Evolutionary conservation across 1,284 basidiomycete genomes (phyloP).

Genomic region (Melampsora americana): DNA sequence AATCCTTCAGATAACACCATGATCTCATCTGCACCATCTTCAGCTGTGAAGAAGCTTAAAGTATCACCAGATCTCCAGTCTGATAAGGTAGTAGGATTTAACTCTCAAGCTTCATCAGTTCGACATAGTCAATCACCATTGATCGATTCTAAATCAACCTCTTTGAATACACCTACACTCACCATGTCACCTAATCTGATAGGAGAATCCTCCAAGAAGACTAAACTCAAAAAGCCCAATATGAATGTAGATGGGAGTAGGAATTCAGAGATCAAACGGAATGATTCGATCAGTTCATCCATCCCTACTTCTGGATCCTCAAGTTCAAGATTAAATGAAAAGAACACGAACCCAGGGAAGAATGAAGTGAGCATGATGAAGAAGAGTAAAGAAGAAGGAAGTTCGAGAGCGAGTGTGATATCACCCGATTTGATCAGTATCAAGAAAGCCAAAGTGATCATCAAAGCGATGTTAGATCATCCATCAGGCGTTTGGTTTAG

Average conservation of each 20-base stretch:
- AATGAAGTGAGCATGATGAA: too few relatives aligned
- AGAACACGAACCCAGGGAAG: too few relatives aligned
- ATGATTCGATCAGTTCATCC: neutral
- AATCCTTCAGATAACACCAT: neutral
- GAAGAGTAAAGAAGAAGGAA: too few relatives aligned
- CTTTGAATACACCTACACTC: neutral
- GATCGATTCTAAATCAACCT: conserved; percentile 4
- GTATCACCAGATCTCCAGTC: neutral
- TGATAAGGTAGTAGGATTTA: neutral
- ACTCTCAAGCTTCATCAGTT: neutral
- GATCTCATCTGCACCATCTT: neutral
- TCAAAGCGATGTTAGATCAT: conserved; percentile 66
- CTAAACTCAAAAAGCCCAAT: conserved; percentile 31
- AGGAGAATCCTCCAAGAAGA: conserved; percentile 6
- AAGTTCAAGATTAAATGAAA: neutral
- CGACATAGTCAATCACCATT: neutral
- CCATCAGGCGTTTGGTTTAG: conserved; percentile 74
- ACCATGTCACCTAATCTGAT: neutral
- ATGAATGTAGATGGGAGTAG: neutral
- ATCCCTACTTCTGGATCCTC: neutral
- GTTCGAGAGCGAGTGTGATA: too few relatives aligned
- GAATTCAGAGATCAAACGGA: too few relatives aligned
- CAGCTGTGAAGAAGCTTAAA: conserved; percentile 11
- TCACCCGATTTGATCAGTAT: too few relatives aligned
- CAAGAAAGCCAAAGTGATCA: conserved; percentile 68